These are phyloP conservation scores for Sclerotinia spermophila DNA, from an alignment of 2,329 filamentous ascomycete species.

Conservation along the genomic window DNA sequence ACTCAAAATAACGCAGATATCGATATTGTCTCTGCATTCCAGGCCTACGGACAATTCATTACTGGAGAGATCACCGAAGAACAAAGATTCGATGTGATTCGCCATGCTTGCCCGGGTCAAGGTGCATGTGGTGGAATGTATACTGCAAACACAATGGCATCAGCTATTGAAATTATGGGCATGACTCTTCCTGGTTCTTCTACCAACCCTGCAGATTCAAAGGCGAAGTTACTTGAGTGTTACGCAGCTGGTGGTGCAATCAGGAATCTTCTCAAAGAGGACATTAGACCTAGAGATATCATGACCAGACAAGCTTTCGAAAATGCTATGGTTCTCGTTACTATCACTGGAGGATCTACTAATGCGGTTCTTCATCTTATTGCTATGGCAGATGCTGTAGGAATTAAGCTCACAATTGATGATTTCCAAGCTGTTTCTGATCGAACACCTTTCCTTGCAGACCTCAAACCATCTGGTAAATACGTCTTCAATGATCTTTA, in stretches of 20 bases:
- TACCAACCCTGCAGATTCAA: slow-evolving; percentile 72
- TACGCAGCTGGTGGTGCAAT: slow-evolving; percentile 68
- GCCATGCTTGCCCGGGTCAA: slow-evolving; percentile 80
- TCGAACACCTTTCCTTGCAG: slow-evolving; percentile 73
- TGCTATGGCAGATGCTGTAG: slow-evolving; percentile 77
- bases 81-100: slow-evolving; percentile 89
- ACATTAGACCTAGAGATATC: slow-evolving; percentile 74
- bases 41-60: slow-evolving; percentile 94
- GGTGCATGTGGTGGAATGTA: slow-evolving; percentile 88
- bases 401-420: slow-evolving; percentile 77
- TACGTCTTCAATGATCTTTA: slow-evolving; percentile 58
- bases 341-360: slow-evolving; percentile 78
- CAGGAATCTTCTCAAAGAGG: slow-evolving; percentile 68
- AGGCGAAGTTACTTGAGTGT: slow-evolving; percentile 70
- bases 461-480: slow-evolving; percentile 73
- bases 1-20: slow-evolving; percentile 70
- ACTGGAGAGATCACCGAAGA: slow-evolving; percentile 87
- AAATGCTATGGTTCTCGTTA: slow-evolving; percentile 80
- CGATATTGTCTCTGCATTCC: slow-evolving; percentile 96
- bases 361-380: slow-evolving; percentile 84
- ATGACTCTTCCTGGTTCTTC: slow-evolving; percentile 81
- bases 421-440: slow-evolving; percentile 83
- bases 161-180: slow-evolving; percentile 67
- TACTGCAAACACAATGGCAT: slow-evolving; percentile 74
- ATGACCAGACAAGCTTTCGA: slow-evolving; percentile 78